Conservation (phyloP, 1,139 yeast genomes). For the Pichia sp. region DNA sequence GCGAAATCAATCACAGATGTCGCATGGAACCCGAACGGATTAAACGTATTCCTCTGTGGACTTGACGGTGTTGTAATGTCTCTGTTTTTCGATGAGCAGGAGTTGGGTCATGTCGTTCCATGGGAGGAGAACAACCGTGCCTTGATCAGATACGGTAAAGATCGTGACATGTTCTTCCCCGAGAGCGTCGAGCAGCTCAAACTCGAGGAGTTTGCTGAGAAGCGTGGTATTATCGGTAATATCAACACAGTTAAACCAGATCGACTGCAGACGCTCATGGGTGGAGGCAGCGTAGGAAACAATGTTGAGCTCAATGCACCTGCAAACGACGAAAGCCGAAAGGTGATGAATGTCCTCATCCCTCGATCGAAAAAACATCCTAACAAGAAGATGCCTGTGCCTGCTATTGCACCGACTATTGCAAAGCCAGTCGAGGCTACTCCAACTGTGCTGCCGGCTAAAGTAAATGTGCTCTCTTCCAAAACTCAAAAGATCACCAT, state of each 20-base stretch:
- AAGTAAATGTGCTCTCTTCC: constrained; percentile 23
- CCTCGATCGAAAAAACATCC: constrained; percentile 33
- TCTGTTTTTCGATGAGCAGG: constrained; percentile 63
- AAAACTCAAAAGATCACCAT: constrained; percentile 49
- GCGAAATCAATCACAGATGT: constrained; percentile 67
- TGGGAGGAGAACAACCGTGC: constrained; percentile 63
- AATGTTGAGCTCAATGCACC: background rate
- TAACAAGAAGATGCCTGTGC: constrained; percentile 25
- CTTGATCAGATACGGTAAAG: constrained; percentile 82
- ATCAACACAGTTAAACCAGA: constrained; percentile 17
- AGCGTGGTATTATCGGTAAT: constrained; percentile 14
- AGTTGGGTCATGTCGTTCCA: constrained; percentile 71
- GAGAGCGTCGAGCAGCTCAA: constrained; percentile 77
- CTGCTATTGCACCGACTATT: constrained; percentile 15
- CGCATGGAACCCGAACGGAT: constrained; percentile 78
- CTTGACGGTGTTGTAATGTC: constrained; percentile 80
- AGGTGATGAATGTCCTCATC: constrained; percentile 25
- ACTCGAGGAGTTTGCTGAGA: constrained; percentile 58
- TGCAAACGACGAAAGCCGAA: background rate
- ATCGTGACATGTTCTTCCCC: constrained; percentile 79
- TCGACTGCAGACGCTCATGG: constrained; percentile 41
- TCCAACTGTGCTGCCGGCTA: constrained; percentile 16
- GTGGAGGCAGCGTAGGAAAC: constrained; percentile 18
- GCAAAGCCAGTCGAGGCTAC: constrained; percentile 2
- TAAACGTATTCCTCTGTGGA: constrained; percentile 66